Base-by-base conservation (phyloP, 2,329 filamentous ascomycete species). In the Pseudopyricularia javanii region DNA sequence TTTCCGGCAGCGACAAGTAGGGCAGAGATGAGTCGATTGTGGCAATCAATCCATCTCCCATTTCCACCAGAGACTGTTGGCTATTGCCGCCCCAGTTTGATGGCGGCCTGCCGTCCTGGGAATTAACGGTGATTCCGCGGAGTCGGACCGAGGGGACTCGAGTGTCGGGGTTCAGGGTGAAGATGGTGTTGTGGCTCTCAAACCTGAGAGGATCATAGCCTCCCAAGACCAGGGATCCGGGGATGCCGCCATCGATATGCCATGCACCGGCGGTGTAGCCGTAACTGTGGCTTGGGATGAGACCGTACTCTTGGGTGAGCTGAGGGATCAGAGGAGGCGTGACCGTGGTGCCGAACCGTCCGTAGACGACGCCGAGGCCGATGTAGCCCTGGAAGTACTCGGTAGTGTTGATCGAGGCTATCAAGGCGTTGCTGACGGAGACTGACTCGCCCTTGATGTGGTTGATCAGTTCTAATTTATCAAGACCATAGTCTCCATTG, bases 211-310 rank as follows among this genome's bases (percentile, higher is more conserved):
- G 64, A 62, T 89, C 86, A 61, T 83, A 88, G 28, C 86, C 85
- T 22, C 86, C 86, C 9, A 90, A 68, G 0, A 82, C 86, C 47
- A 89, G 65, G 30, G 80, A 83, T 35, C 73, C 72, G 9, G 76
- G 74, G 8, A 69, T 67, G 49, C 50, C 40, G 15, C 73, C 72
- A 32, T 59, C 61, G 24, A 54, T 59, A 61, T 89, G 89, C 56
- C 76, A 76, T n/a, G 84, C 84, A 15, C 86, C 86, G 40, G 85
- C 85, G 3, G 86, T 89, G 63, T 83, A 90, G 51, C 83, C 85
- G 62, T 86, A 89, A 43, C 83, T 86, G 56, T 87, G 74, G 63
- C 85, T 88, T 1, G 85, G 82, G 49, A 89, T 85, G 54, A 68
- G 70, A 8, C 77, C 76, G 54, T 76, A 72, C 11, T 74, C 66